Percentiles rank a stretch among this genome's conserved stretches.
Evolutionary conservation across 2,329 filamentous ascomycete genomes (phyloP).

Genomic region (Colletotrichum tamarilloi): DNA sequence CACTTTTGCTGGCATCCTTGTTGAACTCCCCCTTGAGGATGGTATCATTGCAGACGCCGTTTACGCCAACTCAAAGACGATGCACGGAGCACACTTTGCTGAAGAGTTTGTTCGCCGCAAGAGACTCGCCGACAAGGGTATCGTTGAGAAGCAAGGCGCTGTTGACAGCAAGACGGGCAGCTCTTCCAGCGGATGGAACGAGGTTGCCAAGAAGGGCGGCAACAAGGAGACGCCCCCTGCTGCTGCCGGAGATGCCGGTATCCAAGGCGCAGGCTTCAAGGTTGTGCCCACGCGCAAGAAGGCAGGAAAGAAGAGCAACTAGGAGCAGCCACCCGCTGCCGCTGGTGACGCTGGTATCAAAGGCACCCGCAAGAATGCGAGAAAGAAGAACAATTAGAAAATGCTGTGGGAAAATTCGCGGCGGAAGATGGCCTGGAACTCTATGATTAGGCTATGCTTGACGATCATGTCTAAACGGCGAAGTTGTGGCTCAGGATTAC

Average conservation of each 20-base stretch:
- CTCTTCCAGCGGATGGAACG: constrained; percentile 79
- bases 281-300: constrained; percentile 95
- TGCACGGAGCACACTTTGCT: constrained; percentile 93
- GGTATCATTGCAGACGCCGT: constrained; percentile 91
- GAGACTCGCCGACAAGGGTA: constrained; percentile 91
- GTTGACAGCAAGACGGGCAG: constrained; percentile 60
- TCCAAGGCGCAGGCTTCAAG: constrained; percentile 79
- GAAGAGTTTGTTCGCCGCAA: constrained; percentile 95
- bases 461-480: constrained; percentile 9
- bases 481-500: constrained; percentile 1
- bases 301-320: constrained; percentile 75
- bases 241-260: constrained; percentile 48
- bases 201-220: constrained; percentile 93
- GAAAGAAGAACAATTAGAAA: constrained; percentile 69
- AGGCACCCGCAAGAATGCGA: constrained; percentile 86
- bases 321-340: constrained; percentile 53
- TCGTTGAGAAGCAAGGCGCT: constrained; percentile 79
- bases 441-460: background rate
- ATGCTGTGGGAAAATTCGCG: no score
- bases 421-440: background rate
- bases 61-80: constrained; percentile 86
- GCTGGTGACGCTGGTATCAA: constrained; percentile 49
- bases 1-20: constrained; percentile 80
- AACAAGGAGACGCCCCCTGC: constrained; percentile 59
- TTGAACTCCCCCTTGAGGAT: constrained; percentile 79